Evolutionary conservation across 441 rosid genomes (phyloP).

Genomic region (Theobroma grandiflorum): DNA sequence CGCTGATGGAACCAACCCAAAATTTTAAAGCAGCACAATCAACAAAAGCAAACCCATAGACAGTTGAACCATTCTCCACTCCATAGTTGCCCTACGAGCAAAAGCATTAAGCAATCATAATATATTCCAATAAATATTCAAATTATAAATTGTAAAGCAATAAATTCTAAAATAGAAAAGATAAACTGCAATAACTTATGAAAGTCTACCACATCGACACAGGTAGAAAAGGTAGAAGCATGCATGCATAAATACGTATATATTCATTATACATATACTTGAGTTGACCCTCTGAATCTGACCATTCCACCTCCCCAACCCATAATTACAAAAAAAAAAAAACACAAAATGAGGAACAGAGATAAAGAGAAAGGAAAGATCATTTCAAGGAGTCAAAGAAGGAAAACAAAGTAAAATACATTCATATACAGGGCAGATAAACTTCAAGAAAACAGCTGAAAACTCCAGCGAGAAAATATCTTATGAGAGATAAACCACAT

Average conservation of each 20-base stretch:
- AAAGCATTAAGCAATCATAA: constrained; percentile 20
- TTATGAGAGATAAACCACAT: background rate
- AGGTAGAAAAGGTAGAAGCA: background rate
- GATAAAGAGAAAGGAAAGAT: background rate
- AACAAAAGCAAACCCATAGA: constrained; percentile 94
- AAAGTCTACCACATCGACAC: background rate
- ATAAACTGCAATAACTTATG: background rate
- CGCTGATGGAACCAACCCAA: constrained; percentile 88
- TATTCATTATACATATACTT: background rate
- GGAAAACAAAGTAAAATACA: background rate
- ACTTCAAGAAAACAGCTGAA: constrained; percentile 10
- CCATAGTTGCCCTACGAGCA: constrained; percentile 54
- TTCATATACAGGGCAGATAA: background rate
- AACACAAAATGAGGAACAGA: background rate
- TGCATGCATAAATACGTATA: background rate
- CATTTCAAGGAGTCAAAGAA: constrained; percentile 4
- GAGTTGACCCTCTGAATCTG: background rate
- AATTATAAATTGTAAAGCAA: background rate
- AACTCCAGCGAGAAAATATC: background rate
- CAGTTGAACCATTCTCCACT: constrained; percentile 55
- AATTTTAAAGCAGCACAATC: constrained; percentile 92
- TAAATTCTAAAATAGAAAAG: background rate
- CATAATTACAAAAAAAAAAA: background rate
- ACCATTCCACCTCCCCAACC: background rate
- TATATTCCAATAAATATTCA: constrained; percentile 26